Evolutionary conservation across 1,139 yeast genomes (phyloP).

Genomic region (Nakaseomyces delphensis): DNA sequence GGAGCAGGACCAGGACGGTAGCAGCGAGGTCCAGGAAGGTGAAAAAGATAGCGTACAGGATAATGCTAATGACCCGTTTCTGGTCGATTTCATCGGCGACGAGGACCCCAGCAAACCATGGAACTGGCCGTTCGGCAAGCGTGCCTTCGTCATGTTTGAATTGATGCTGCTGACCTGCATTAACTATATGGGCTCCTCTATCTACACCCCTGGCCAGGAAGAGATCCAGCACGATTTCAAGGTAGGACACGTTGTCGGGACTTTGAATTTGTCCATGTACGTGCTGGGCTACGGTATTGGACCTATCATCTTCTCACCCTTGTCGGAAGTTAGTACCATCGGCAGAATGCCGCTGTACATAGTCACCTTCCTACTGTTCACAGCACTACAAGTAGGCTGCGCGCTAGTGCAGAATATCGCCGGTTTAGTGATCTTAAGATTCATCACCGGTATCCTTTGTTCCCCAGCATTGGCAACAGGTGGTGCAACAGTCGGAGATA

Average conservation of each 20-base stretch:
- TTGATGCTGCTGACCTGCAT: conserved; percentile 42
- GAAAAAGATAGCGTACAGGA: background rate
- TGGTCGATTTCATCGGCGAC: conserved; percentile 18
- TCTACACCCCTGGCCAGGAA: conserved; percentile 46
- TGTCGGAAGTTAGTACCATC: conserved; percentile 42
- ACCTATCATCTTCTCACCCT: conserved; percentile 47
- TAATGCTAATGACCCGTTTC: conserved; percentile 10
- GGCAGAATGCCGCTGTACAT: conserved; percentile 52
- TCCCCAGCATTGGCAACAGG: conserved; percentile 56
- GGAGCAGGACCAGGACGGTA: too few relatives aligned
- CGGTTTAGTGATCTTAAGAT: conserved; percentile 44
- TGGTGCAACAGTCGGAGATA: conserved; percentile 49
- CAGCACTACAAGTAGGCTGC: conserved; percentile 51
- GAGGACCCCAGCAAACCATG: conserved; percentile 51
- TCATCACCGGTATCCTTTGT: conserved; percentile 45
- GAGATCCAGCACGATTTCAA: conserved; percentile 15
- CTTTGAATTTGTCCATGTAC: conserved; percentile 16
- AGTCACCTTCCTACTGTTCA: conserved; percentile 44
- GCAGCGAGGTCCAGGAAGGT: background rate
- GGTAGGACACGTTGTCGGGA: conserved; percentile 20
- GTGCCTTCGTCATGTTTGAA: conserved; percentile 35
- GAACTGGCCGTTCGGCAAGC: conserved; percentile 43
- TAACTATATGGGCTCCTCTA: conserved; percentile 55
- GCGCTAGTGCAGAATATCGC: conserved; percentile 48
- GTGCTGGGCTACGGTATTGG: conserved; percentile 53